Conservation (phyloP, 305 asterid genomes). For the Ruellia speciosa region DNA sequence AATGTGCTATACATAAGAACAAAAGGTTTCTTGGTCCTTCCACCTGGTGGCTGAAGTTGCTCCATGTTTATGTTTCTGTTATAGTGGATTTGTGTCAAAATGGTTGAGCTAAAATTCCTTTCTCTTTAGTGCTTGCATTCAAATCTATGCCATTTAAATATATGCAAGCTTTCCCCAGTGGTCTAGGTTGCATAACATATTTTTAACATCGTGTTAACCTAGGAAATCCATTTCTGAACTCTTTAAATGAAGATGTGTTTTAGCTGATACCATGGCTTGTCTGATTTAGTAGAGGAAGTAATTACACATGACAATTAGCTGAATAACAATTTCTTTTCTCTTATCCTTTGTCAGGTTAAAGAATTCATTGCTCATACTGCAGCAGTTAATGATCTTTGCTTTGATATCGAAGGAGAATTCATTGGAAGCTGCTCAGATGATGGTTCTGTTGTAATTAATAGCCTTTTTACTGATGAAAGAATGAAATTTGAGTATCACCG, state of each 20-base stretch:
- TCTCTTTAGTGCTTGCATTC: background rate
- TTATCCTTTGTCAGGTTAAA: constrained; percentile 48
- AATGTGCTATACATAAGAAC: background rate
- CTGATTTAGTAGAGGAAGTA: constrained; percentile 18
- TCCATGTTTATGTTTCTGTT: background rate
- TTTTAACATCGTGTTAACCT: background rate
- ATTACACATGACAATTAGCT: background rate
- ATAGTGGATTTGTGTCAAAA: background rate
- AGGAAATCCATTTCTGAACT: constrained; percentile 3
- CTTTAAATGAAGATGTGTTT: constrained; percentile 5
- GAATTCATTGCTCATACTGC: constrained; percentile 79
- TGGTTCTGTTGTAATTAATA: constrained; percentile 83
- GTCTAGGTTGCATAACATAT: background rate
- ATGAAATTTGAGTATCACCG: constrained; percentile 91
- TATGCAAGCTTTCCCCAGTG: background rate
- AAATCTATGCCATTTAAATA: background rate
- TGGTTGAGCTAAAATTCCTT: background rate
- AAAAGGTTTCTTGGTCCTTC: background rate
- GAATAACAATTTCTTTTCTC: constrained; percentile 21
- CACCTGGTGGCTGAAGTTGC: background rate
- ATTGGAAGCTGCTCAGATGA: constrained; percentile 99
- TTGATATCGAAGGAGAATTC: constrained; percentile 91
- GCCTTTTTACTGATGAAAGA: constrained; percentile 82
- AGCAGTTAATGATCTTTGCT: constrained; percentile 89
- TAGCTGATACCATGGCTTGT: constrained; percentile 17